Evolutionary conservation across 108 stramenopile species (phyloP), one percentile per base, ranked within the genome.

Genomic region (Cafeteria roenbergensis): DNA sequence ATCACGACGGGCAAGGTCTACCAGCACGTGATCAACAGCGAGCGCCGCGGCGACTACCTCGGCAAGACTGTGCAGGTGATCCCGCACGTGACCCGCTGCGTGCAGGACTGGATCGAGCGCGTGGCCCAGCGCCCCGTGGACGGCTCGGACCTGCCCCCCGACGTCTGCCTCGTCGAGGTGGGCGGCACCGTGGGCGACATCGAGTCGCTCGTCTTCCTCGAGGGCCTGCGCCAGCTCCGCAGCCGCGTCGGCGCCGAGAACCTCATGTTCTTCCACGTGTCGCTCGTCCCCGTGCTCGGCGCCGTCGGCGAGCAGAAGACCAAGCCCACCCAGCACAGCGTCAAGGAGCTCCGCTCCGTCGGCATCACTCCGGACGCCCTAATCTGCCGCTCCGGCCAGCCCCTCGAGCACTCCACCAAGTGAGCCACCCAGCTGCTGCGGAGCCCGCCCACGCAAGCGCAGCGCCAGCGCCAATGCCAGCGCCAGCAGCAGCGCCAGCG

Each of bases 131-230:
- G 84, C 6, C 85, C 87, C 51, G 88, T 89, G 24, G 71, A 77
- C 31, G 83, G 81, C 30, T 72, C 68, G 37, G 73, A 77, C 55
- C 65, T 71, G 31, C 62, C 78, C 1, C 90, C 97, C 29, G 95
- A 99, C 64, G 84, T 99, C 62, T 97, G 98, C 76, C 80, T 97
- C 54, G 87, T 97, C 33, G 95, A 99, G 80, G 92, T 99, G 6
- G 98, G 98, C 35, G 98, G 98, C 51, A 97, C 95, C n/a, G 94
- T 99, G 9, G 98, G 98, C 21, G 98, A 99, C 73, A 99, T 99
- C 75, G 82, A 83, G 75, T 72, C 71, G 20, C 79, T 79, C 69
- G 80, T 83, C 3, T 69, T 69, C 26, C 52, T 69, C 4, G 68
- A 69, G 53, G 68, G 64, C 9, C 67, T 69, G 8, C 60, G 68